Percentiles rank a stretch among this genome's conserved stretches.
Conservation (phyloP, 164 flowering plant species). For the Cinnamomum chago region DNA sequence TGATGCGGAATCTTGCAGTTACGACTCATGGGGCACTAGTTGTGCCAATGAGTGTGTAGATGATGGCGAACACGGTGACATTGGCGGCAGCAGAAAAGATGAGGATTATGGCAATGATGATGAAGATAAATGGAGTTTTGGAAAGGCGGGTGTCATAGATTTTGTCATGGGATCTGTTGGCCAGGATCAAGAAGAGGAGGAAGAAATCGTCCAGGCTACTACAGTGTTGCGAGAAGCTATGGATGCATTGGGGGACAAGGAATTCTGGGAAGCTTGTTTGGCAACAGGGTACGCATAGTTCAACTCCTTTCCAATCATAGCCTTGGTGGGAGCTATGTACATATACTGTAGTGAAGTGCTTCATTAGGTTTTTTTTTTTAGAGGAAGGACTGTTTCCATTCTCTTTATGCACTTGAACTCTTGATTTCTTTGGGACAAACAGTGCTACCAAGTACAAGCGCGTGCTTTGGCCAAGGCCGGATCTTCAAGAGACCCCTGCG, state of each 20-base stretch:
- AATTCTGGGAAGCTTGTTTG: conserved; percentile 6
- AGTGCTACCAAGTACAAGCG: no score
- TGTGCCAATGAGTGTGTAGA: not conserved
- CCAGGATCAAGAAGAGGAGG: not conserved
- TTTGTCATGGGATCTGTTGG: not conserved
- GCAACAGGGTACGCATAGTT: not conserved
- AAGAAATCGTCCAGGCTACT: not conserved
- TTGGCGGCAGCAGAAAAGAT: not conserved
- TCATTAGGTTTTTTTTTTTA: not conserved
- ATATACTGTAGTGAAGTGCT: not conserved
- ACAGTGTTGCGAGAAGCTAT: not conserved
- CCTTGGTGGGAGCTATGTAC: no score
- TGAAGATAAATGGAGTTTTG: not conserved
- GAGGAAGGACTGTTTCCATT: no score
- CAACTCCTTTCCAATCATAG: not conserved
- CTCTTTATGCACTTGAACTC: no score
- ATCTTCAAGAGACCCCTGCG: no score
- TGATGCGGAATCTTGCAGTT: conserved; percentile 1
- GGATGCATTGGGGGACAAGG: conserved; percentile 3
- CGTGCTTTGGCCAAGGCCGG: no score
- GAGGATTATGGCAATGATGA: not conserved
- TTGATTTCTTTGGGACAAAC: no score
- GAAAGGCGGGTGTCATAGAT: not conserved
- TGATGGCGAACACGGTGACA: not conserved
- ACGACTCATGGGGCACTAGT: not conserved